Evolutionary conservation across 106 monocot genomes (phyloP), one percentile per base, ranked within the genome.

Genomic region (Ottelia alismoides): DNA sequence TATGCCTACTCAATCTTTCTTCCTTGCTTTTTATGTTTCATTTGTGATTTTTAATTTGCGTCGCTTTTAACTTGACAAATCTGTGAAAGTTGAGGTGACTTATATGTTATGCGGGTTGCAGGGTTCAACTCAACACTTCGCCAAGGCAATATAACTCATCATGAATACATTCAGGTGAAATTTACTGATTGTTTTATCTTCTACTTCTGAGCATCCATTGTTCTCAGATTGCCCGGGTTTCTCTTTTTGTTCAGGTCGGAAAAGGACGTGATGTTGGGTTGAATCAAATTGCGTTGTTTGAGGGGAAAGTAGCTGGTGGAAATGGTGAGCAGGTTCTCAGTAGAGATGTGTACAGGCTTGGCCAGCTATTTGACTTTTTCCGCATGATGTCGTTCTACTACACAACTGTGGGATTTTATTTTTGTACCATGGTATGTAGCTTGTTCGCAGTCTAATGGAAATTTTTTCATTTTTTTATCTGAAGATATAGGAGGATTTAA

Each of bases 321-420:
- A 89, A 89, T 74, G 89, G 89, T 32, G 89, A 89, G 61, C 89
- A 89, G 77, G 89, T 89, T 48, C 89, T 89, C 27, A 89, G 89
- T 48, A 79, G 89, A 45, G 89, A 89, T 83, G 77, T 89, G 25
- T 89, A 89, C 71, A 67, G 89, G 67, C 79, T 89, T 44, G 89
- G 89, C 16, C 89, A 89, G 62, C 79, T 89, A 14, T 89, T 89
- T 64, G 89, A 89, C 45, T 89, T 89, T 65, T 89, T 83, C 68
- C 73, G 89, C 25, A 89, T 89, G 89, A 67, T 89, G 76, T 89
- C 89, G 20, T 89, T 89, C 66, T 89, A 83, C 66, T 77, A 80
- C 61, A 71, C 89, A n/a, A 83, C 89, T 30, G 89, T 89, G 65
- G 89, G 89, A 43, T 89, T 62, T 55, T 89, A 89, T 58, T 59